Evolutionary conservation across 1,284 basidiomycete species (phyloP).

Genomic region (Albatrellus sp.): DNA sequence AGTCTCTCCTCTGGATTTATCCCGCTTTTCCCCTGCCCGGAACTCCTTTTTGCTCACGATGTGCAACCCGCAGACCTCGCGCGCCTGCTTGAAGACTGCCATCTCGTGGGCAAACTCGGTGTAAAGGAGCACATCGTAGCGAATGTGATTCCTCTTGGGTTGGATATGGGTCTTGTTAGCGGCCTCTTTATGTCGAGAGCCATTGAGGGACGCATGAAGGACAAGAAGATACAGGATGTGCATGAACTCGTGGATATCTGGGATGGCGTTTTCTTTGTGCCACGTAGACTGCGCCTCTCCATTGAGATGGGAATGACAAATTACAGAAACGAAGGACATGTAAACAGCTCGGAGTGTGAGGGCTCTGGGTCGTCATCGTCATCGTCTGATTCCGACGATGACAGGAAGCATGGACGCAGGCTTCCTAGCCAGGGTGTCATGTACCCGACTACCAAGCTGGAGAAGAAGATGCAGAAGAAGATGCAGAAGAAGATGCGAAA

Average conservation of each 20-base stretch:
- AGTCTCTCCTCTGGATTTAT: background rate
- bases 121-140: background rate
- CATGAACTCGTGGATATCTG: conserved; percentile 1
- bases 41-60: conserved; percentile 1
- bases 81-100: conserved; percentile 5
- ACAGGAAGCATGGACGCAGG: background rate
- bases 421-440: too few species aligned
- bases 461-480: too few species aligned
- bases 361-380: background rate
- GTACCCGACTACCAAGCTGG: too few species aligned
- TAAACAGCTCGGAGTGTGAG: background rate
- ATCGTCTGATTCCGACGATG: background rate
- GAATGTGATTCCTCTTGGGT: background rate
- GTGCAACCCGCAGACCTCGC: conserved; percentile 2
- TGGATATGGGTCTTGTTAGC: background rate
- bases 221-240: conserved; percentile 1
- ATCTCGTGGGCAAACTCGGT: conserved; percentile 1
- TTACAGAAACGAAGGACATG: background rate
- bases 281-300: background rate
- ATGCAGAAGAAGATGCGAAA: too few species aligned
- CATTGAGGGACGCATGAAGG: background rate
- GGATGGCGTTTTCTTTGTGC: conserved; percentile 2
- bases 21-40: background rate
- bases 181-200: conserved; percentile 1
- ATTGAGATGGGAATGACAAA: background rate